Evolutionary conservation across 345 rosid genomes (phyloP).

Genomic region (Moricandia arvensis): DNA sequence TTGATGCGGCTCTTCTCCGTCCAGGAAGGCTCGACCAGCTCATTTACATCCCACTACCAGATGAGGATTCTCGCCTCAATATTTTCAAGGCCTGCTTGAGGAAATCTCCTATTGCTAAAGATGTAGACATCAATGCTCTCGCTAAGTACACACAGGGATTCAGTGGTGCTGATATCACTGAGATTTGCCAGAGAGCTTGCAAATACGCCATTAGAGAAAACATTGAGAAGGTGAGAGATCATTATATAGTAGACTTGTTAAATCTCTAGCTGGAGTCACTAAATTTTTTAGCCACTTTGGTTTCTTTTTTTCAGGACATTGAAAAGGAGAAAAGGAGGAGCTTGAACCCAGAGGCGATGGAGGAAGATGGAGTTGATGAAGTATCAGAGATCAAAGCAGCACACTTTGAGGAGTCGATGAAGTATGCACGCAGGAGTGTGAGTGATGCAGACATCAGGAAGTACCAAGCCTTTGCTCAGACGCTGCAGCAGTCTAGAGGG

Average conservation of each 20-base stretch:
- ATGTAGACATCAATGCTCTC: conserved; percentile 82
- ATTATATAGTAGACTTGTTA: neutral
- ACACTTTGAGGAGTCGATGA: conserved; percentile 96
- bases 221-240: conserved; percentile 67
- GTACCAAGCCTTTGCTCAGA: conserved; percentile 96
- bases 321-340: conserved; percentile 88
- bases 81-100: conserved; percentile 87
- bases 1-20: conserved; percentile 92
- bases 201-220: conserved; percentile 95
- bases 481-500: conserved; percentile 96
- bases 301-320: conserved; percentile 60
- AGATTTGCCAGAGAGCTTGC: conserved; percentile 93
- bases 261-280: neutral
- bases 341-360: conserved; percentile 97
- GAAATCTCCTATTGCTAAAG: conserved; percentile 90
- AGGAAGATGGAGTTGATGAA: conserved; percentile 84
- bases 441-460: conserved; percentile 96
- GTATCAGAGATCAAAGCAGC: conserved; percentile 89
- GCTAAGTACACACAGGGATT: conserved; percentile 97
- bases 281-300: neutral
- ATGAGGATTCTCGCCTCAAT: conserved; percentile 85
- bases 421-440: conserved; percentile 91
- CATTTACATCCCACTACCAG: conserved; percentile 96
- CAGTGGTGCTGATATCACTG: conserved; percentile 97
- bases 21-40: conserved; percentile 98